A percentile compares a stretch with the other conserved stretches of the same genome.
Evolutionary conservation across 2,329 filamentous ascomycete species (phyloP).

Genomic region (Cucurbitaria berberidis): DNA sequence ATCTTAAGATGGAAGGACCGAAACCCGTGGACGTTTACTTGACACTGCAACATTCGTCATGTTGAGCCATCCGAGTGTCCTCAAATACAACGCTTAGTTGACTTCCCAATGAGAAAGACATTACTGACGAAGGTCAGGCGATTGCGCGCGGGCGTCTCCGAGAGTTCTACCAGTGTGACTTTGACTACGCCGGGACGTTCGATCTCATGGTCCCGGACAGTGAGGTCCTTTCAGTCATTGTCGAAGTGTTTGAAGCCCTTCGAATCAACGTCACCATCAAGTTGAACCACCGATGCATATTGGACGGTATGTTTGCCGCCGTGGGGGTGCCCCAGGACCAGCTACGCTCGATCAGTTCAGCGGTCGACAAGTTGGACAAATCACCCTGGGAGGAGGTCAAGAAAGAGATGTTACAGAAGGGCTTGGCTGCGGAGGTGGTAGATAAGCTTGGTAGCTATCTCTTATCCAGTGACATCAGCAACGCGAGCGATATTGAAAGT

Average conservation of each 20-base stretch:
- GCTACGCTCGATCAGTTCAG: slow-evolving; percentile 82
- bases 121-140: not conserved
- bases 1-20: not conserved
- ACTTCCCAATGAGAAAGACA: no score
- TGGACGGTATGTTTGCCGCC: slow-evolving; percentile 86
- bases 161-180: slow-evolving; percentile 96
- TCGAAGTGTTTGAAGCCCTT: slow-evolving; percentile 80
- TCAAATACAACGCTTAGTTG: no score
- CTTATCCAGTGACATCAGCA: slow-evolving; percentile 54
- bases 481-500: slow-evolving; percentile 69
- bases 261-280: slow-evolving; percentile 80
- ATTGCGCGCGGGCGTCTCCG: slow-evolving; percentile 90
- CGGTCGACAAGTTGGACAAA: slow-evolving; percentile 93
- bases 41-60: no score
- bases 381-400: slow-evolving; percentile 82
- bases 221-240: slow-evolving; percentile 79
- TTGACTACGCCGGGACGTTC: slow-evolving; percentile 86
- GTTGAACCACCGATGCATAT: slow-evolving; percentile 87
- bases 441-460: slow-evolving; percentile 85
- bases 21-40: no score
- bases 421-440: slow-evolving; percentile 73
- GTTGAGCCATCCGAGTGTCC: no score
- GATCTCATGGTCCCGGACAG: slow-evolving; percentile 90
- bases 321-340: slow-evolving; percentile 84
- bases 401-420: slow-evolving; percentile 90